Conservation (phyloP, 1,284 basidiomycete genomes). For the Sanguinoderma infundibulare region DNA sequence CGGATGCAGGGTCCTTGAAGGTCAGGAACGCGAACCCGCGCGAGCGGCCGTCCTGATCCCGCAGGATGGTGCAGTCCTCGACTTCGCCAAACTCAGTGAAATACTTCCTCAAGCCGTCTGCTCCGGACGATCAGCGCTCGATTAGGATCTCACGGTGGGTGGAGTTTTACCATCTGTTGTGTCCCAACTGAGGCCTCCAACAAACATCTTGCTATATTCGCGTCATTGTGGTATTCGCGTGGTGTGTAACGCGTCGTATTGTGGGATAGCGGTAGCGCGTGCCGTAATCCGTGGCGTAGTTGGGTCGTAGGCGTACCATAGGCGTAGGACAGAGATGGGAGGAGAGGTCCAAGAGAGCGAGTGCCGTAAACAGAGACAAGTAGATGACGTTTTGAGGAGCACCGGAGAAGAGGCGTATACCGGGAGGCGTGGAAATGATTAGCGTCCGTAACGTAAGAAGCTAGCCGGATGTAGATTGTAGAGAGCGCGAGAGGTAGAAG, state of each 20-base stretch:
- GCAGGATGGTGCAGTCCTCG: slow-evolving; percentile 92
- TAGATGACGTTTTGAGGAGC: slow-evolving; percentile 33
- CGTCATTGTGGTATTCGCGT: slow-evolving; percentile 8
- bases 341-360: slow-evolving; percentile 16
- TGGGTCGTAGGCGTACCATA: slow-evolving; percentile 12
- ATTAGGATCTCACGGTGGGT: not conserved
- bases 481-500: not conserved
- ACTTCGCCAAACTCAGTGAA: slow-evolving; percentile 79
- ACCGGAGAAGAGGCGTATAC: slow-evolving; percentile 21
- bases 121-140: slow-evolving; percentile 29
- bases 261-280: slow-evolving; percentile 9
- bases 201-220: slow-evolving; percentile 90
- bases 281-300: slow-evolving; percentile 11
- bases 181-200: slow-evolving; percentile 96
- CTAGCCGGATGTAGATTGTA: slow-evolving; percentile 28
- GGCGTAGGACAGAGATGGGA: slow-evolving; percentile 16
- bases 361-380: slow-evolving; percentile 23
- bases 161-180: slow-evolving; percentile 84
- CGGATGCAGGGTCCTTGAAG: slow-evolving; percentile 80
- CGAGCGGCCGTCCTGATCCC: slow-evolving; percentile 86
- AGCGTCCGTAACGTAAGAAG: slow-evolving; percentile 36
- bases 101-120: slow-evolving; percentile 71
- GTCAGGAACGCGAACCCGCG: slow-evolving; percentile 94
- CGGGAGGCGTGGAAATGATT: slow-evolving; percentile 31
- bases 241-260: slow-evolving; percentile 6